These are phyloP conservation scores for Pichia eremophila DNA, from an alignment of 805 yeast genomes.

Conservation along the genomic window DNA sequence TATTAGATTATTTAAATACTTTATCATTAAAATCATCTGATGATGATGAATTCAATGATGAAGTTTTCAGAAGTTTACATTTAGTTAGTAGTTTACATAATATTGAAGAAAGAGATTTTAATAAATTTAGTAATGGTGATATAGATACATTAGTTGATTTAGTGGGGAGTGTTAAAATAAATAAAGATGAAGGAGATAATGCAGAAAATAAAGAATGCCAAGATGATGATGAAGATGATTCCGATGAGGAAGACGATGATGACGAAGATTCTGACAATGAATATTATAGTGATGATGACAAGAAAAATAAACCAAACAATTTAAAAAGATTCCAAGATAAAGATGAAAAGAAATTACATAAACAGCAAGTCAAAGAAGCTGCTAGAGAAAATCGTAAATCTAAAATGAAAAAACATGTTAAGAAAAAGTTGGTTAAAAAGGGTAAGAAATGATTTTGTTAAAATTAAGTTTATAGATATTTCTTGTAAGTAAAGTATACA, in stretches of 20 bases:
- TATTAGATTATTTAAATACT: conserved; percentile 34
- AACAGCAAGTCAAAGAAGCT: conserved; percentile 66
- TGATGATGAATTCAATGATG: conserved; percentile 58
- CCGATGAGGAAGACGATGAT: conserved; percentile 22
- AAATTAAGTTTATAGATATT: no score
- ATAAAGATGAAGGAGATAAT: conserved; percentile 9
- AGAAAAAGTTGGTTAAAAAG: conserved; percentile 64
- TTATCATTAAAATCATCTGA: conserved; percentile 53
- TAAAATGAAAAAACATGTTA: conserved; percentile 74
- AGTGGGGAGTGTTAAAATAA: conserved; percentile 32
- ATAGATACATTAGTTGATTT: conserved; percentile 67
- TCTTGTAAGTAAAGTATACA: no score
- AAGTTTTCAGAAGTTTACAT: conserved; percentile 74
- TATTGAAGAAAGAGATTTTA: conserved; percentile 84
- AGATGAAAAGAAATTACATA: conserved; percentile 66
- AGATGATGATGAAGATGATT: conserved; percentile 17
- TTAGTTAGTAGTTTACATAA: conserved; percentile 72
- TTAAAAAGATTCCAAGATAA: conserved; percentile 79
- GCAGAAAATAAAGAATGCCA: conserved; percentile 22
- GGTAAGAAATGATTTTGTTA: conserved; percentile 12
- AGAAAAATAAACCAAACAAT: conserved; percentile 26
- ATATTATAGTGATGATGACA: conserved; percentile 23
- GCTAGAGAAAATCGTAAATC: conserved; percentile 71
- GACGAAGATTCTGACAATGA: conserved; percentile 21
- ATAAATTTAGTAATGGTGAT: conserved; percentile 68